Base-by-base conservation (phyloP, 768 basidiomycete genomes). In the Phylloporus arenicola region DNA sequence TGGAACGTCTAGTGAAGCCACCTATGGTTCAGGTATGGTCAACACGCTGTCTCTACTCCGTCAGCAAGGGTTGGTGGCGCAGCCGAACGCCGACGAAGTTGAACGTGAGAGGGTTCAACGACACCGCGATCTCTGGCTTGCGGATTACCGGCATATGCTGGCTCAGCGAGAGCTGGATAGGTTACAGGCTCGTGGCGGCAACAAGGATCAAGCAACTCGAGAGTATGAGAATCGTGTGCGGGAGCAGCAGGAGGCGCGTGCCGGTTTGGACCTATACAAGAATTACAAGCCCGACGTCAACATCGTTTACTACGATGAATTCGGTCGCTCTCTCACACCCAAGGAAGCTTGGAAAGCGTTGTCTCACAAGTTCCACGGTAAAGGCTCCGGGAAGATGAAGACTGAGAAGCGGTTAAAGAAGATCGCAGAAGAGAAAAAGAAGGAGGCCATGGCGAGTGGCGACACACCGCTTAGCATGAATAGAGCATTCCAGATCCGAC, bases 301-400 rank as follows among this genome's bases (percentile, higher is more conserved):
- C 57, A 90, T 98, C 62, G 88, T 88, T 43, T 99, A 99, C 65
- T 86, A 94, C 56, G 96, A 99, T 64, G 95, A 99, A 68, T 91
- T 92, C 64, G 96, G 96, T 42, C 79, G 96, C 34, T 65, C 78
- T 51, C 71, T 93, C 65, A 90, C 89, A 20, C 85, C 85, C 17
- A 97, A 97, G 75, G 96, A 99, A 72, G 94, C 95, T 6, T 98
- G 95, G 94, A 97, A 97, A 72, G 91, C 92, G 16, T 73, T 99
- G 38, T 93, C 90, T 39, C 96, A 99, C 68, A 89, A 91, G 64
- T 98, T 99, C 82, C 96, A 99, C 59, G 96, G 96, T 31, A 97
- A 98, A 69, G 92, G 92, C 2, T 90, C 89, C 1, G 96, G 96
- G 11, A 89, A 86, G 73, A 90, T 88, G 82, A 98, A 98, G 79